Conservation (phyloP, 2,329 filamentous ascomycete genomes). For the Aspergillus calidoustus region DNA sequence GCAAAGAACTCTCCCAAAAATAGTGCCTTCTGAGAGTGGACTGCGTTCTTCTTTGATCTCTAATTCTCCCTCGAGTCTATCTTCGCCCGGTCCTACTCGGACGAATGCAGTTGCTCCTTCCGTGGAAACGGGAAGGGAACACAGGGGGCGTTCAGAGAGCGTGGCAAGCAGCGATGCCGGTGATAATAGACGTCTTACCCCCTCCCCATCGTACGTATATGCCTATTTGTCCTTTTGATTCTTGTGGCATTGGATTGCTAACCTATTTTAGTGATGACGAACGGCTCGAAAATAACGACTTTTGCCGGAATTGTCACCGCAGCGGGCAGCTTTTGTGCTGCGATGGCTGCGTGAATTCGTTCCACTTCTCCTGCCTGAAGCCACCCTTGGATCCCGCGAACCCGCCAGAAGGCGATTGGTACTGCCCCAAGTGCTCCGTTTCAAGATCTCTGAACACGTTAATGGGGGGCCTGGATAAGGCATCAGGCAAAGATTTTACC, state of each 20-base stretch:
- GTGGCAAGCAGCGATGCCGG: conserved; percentile 29
- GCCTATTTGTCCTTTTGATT: neutral
- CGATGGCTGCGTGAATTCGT: conserved; percentile 87
- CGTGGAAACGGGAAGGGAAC: conserved; percentile 1
- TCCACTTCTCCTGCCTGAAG: conserved; percentile 87
- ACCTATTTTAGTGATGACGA: conserved; percentile 27
- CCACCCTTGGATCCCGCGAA: conserved; percentile 70
- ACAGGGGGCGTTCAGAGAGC: conserved; percentile 24
- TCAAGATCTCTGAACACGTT: conserved; percentile 66
- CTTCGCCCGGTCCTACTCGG: conserved; percentile 18
- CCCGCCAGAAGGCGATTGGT: conserved; percentile 77
- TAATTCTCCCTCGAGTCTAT: conserved; percentile 15
- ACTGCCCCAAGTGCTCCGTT: conserved; percentile 67
- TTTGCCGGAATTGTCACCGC: conserved; percentile 83
- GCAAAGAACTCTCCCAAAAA: conserved; percentile 26
- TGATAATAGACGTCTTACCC: conserved; percentile 30
- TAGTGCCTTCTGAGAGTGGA: conserved; percentile 30
- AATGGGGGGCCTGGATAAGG: conserved; percentile 67
- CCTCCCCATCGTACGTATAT: conserved; percentile 21
- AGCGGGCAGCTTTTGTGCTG: conserved; percentile 89
- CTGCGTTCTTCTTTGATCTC: conserved; percentile 31
- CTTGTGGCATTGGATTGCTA: conserved; percentile 13
- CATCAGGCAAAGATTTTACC: conserved; percentile 72
- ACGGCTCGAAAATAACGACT: conserved; percentile 77
- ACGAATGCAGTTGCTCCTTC: neutral